Evolutionary conservation across 768 basidiomycete species (phyloP), one percentile per base, ranked within the genome.

Genomic region (Mycena galericulata): DNA sequence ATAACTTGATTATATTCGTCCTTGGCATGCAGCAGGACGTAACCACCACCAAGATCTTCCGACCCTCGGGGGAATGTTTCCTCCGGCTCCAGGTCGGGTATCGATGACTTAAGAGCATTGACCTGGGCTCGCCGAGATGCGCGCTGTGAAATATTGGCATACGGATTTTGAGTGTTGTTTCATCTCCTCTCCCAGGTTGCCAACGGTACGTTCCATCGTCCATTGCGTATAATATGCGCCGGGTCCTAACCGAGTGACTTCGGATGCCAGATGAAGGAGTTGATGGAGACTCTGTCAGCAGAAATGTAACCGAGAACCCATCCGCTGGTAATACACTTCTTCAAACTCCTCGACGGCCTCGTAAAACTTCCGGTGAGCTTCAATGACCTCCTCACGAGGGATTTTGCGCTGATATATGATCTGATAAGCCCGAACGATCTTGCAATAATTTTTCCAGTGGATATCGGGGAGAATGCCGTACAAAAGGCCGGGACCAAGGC

Each of bases 401-500:
- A 65, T 58, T 18, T 40, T 43, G 12, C 56, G 46, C n/a, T 65
- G 55, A 30, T 46, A 64, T 7, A 43, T 36, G 17, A 64, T 17
- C 6, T 53, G 62, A 9, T 34, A 64, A 1, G 30, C 64, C 12
- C 63, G n/a, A 15, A 76, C 49, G 4, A 78, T 68, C 24, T 65
- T 56, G 50, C 78, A 79, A 8, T 55, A 70, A 6, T 77, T 53
- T 0, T 2, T 1, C 72, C 69, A 79, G 20, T 73, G 73, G 4
- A 62, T 63, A 0, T 41, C 3, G 0, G 72, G 73, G 0, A 77
- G 76, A 0, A 73, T 1, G 0, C 32, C 26, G 17, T 69, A 69
- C 0, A 78, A 58, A 4, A 79, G 72, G 0, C 55, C 68, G 0
- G 74, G 77, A 0, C 65, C 71, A 1, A 76, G 49, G 2, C 69